These are phyloP conservation scores for Suhomyces bolitotheri DNA, from an alignment of 1,139 yeast genomes.

Conservation along the genomic window DNA sequence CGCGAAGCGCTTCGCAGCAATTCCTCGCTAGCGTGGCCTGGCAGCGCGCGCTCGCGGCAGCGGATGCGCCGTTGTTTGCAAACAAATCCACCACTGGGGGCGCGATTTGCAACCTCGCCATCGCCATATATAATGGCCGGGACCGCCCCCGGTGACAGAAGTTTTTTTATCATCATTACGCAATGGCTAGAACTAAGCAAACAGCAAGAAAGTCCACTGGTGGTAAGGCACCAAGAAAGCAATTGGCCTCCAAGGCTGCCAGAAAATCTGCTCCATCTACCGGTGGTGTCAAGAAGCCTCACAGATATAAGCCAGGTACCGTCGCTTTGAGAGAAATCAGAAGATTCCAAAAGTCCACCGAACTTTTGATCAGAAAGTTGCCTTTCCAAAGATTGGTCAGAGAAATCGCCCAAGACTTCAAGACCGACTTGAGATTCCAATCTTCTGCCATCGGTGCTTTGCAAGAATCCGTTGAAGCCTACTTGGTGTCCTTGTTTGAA, in stretches of 20 bases:
- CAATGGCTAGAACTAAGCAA: slow-evolving; percentile 98
- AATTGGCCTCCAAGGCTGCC: slow-evolving; percentile 98
- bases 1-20: too few relatives aligned
- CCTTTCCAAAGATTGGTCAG: slow-evolving; percentile 99
- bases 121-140: slow-evolving; percentile 4
- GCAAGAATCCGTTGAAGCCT: slow-evolving; percentile 98
- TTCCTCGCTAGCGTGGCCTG: too few relatives aligned
- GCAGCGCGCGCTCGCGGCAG: too few relatives aligned
- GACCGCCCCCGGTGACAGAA: too few relatives aligned
- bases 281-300: slow-evolving; percentile 99
- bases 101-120: background rate
- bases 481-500: slow-evolving; percentile 84
- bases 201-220: slow-evolving; percentile 99
- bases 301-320: slow-evolving; percentile 99
- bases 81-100: background rate
- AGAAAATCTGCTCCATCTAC: slow-evolving; percentile 97
- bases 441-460: slow-evolving; percentile 98
- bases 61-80: too few relatives aligned
- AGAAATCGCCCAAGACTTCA: slow-evolving; percentile 97
- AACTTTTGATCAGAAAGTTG: slow-evolving; percentile 92
- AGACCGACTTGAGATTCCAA: slow-evolving; percentile 97
- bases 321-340: slow-evolving; percentile 99
- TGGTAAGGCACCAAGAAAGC: slow-evolving; percentile 99
- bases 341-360: slow-evolving; percentile 98
- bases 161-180: slow-evolving; percentile 9